phyloP scores from a whole-genome alignment of 2,329 filamentous ascomycete genomes.

The Penicillium sp. region DNA sequence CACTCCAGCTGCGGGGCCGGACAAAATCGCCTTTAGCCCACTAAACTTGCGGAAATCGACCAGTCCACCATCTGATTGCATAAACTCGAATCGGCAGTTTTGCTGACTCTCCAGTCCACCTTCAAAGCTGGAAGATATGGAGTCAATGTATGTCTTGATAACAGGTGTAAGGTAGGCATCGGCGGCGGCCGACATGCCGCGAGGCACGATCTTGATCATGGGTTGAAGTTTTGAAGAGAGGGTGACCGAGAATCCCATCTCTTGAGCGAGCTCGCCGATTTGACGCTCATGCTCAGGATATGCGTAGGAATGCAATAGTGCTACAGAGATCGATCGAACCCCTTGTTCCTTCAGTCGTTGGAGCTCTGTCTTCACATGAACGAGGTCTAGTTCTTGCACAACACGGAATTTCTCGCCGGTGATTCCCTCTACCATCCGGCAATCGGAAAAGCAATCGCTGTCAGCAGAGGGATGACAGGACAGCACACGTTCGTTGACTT shows the following conservation, averaged over 20 bases:
- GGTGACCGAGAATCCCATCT: conserved; percentile 79
- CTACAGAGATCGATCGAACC: conserved; percentile 78
- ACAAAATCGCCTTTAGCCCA: conserved; percentile 81
- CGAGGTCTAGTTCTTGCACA: conserved; percentile 58
- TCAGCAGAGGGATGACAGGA: conserved; percentile 63
- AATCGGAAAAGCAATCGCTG: conserved; percentile 70
- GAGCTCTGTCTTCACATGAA: conserved; percentile 58
- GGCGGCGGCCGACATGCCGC: conserved; percentile 73
- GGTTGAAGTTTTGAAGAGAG: conserved; percentile 77
- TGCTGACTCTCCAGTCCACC: conserved; percentile 74
- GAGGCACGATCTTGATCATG: conserved; percentile 81
- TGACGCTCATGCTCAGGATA: conserved; percentile 80
- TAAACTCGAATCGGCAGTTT: conserved; percentile 82
- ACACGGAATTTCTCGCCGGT: conserved; percentile 67
- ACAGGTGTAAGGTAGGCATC: conserved; percentile 79
- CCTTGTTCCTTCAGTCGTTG: conserved; percentile 67
- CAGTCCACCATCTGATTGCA: conserved; percentile 82
- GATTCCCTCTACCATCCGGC: conserved; percentile 59
- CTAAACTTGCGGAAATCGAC: conserved; percentile 66
- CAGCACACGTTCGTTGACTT: conserved; percentile 85
- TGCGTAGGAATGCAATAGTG: conserved; percentile 85
- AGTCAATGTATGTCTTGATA: conserved; percentile 70
- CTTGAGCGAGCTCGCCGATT: conserved; percentile 72
- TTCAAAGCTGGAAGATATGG: conserved; percentile 65
- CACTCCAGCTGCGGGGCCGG: conserved; percentile 88